Percentiles rank a stretch among this genome's conserved stretches.
phyloP scores from a whole-genome alignment of 2,329 filamentous ascomycete species.

The Dendrostoma leiphaemia region DNA sequence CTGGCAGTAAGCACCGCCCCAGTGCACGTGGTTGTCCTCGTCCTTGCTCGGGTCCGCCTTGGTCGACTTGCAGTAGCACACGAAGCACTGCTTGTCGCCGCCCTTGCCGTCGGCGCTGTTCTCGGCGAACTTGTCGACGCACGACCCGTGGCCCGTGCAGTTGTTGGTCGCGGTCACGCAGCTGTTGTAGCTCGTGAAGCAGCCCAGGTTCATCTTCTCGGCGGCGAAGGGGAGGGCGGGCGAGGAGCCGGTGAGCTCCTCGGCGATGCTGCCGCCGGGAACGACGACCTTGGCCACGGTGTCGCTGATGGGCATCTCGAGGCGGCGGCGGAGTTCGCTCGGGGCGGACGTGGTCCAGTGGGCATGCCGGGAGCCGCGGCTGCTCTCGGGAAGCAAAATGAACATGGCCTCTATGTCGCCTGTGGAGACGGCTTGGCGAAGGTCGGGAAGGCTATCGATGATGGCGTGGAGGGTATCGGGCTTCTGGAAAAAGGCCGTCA shows the following conservation, averaged over 20 bases:
- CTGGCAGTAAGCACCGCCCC: slow-evolving; percentile 83
- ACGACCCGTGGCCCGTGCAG: slow-evolving; percentile 81
- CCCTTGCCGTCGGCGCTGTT: slow-evolving; percentile 37
- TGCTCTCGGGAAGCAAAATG: slow-evolving; percentile 51
- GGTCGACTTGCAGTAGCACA: slow-evolving; percentile 71
- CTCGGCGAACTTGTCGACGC: slow-evolving; percentile 63
- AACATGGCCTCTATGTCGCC: slow-evolving; percentile 56
- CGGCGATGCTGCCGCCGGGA: slow-evolving; percentile 17
- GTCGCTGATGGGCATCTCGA: slow-evolving; percentile 44
- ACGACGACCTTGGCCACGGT: slow-evolving; percentile 19
- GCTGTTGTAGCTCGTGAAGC: slow-evolving; percentile 67
- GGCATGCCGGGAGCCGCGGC: slow-evolving; percentile 33
- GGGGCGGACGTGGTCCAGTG: slow-evolving; percentile 39
- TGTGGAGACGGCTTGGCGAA: slow-evolving; percentile 43
- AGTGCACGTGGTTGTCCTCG: slow-evolving; percentile 51
- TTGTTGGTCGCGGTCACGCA: slow-evolving; percentile 70
- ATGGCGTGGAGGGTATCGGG: slow-evolving; percentile 42
- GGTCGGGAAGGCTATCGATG: slow-evolving; percentile 40
- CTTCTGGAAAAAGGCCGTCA: slow-evolving; percentile 32
- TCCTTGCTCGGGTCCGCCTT: slow-evolving; percentile 37
- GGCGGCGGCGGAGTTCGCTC: slow-evolving; percentile 46
- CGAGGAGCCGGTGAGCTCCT: slow-evolving; percentile 27
- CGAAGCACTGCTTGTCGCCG: slow-evolving; percentile 61
- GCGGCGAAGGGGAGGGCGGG: slow-evolving; percentile 29
- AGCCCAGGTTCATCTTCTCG: slow-evolving; percentile 58